Evolutionary conservation across 2,329 filamentous ascomycete species (phyloP), one percentile per base, ranked within the genome.

Genomic region (Penicillium sp.): DNA sequence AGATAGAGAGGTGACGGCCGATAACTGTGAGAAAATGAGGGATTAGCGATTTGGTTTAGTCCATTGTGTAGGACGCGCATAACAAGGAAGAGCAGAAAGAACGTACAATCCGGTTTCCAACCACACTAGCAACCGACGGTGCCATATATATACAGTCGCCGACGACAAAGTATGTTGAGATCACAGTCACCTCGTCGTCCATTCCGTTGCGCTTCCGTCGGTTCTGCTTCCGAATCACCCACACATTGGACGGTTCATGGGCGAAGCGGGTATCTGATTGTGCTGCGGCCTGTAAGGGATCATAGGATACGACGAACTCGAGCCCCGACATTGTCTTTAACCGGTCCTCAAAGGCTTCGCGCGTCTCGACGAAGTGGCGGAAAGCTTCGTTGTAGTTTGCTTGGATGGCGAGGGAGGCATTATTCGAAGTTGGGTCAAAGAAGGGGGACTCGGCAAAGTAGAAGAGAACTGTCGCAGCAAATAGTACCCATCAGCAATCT

Each of bases 361-460:
- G 81, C 26, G 83, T 82, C 56, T 80, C 76, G 52, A 83, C 74
- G 37, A 81, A 75, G 46, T 79, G 72, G 52, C 77, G 78, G 55
- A 80, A 74, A 36, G 76, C 71, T 56, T 78, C 75, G 55, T 83
- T 79, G 58, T 74, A 75, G 54, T 72, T 77, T 11, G 79, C 76
- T 65, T 86, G 83, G 21, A 77, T 75, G 58, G 81, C 72, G 46
- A 83, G 72, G 9, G 83, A 77, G 58, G 81, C 80, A 71, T 87
- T 87, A 69, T 86, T 86, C 56, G 81, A 84, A 13, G 77, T 80
- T 21, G 75, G 71, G 57, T 87, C 85, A 69, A 85, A 87, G 75
- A 86, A 87, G n/a, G 83, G 83, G 1, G 83, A 85, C 61, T 82
- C 77, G 52, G 78, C 77, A 67, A 88, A 86, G 70, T 87, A 87